A percentile compares a stretch with the other conserved stretches of the same genome.
phyloP scores from a whole-genome alignment of 352 stramenopile genomes.

The Hyaloperonospora brassicae region DNA sequence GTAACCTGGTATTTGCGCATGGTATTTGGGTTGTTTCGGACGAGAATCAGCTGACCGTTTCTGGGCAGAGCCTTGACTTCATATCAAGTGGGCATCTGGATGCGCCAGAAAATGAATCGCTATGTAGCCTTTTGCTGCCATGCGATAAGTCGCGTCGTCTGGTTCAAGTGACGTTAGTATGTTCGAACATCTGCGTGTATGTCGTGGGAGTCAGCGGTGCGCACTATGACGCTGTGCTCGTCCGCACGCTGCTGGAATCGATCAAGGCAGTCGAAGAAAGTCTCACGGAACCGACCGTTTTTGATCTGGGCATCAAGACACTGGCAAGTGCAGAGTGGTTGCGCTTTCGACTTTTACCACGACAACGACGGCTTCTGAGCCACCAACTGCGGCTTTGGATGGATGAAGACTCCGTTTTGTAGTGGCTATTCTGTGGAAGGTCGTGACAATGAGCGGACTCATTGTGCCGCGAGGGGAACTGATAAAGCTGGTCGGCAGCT shows the following conservation, averaged over 20 bases:
- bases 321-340: conserved; percentile 38
- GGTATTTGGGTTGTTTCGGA: conserved; percentile 48
- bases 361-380: conserved; percentile 51
- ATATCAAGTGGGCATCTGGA: conserved; percentile 20
- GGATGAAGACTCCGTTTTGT: conserved; percentile 20
- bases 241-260: conserved; percentile 31
- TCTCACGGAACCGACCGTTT: conserved; percentile 45
- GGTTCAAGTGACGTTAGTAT: conserved; percentile 42
- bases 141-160: conserved; percentile 22
- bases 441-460: too few species aligned
- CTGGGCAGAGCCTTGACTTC: conserved; percentile 21
- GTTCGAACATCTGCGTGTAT: conserved; percentile 42
- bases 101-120: conserved; percentile 17
- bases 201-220: conserved; percentile 40
- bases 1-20: conserved; percentile 51
- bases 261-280: conserved; percentile 68
- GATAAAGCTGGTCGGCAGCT: too few species aligned
- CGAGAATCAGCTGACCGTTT: conserved; percentile 13
- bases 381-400: conserved; percentile 53
- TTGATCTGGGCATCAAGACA: conserved; percentile 51
- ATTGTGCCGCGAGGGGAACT: too few species aligned
- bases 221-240: conserved; percentile 40
- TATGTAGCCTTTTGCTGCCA: conserved; percentile 28
- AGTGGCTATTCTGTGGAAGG: too few species aligned
- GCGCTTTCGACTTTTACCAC: conserved; percentile 43